These are phyloP conservation scores for Hygrophoropsis aurantiaca DNA, from an alignment of 768 basidiomycete genomes.

Conservation along the genomic window DNA sequence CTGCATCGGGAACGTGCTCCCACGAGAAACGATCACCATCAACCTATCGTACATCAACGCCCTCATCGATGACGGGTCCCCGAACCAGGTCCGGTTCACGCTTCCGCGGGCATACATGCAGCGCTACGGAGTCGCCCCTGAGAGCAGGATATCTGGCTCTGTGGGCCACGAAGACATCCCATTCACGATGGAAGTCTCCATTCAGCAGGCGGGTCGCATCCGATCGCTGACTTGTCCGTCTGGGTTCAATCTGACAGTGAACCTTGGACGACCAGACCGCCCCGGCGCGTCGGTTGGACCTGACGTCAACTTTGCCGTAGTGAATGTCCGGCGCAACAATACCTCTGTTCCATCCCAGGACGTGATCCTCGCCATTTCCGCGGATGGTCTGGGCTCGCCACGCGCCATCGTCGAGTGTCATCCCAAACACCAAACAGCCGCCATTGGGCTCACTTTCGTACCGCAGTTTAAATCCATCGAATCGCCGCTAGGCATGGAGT, in stretches of 20 bases:
- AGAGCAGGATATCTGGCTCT: too few relatives aligned
- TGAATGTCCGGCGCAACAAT: neutral
- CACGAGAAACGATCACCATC: neutral
- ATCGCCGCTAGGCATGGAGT: neutral
- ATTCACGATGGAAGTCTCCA: too few relatives aligned
- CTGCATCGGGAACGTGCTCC: neutral
- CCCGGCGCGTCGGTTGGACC: too few relatives aligned
- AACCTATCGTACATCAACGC: neutral
- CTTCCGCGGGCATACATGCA: neutral
- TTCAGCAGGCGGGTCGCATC: too few relatives aligned
- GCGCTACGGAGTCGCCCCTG: neutral
- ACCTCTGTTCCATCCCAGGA: neutral
- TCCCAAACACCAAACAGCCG: neutral
- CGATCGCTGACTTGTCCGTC: neutral
- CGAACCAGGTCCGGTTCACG: neutral
- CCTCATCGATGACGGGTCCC: neutral
- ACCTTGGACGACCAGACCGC: too few relatives aligned
- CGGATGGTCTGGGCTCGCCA: neutral
- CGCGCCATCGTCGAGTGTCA: neutral
- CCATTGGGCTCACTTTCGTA: neutral
- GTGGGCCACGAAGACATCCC: too few relatives aligned
- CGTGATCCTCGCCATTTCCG: neutral
- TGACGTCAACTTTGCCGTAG: neutral
- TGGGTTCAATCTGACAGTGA: too few relatives aligned
- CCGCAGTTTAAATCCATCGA: neutral